Evolutionary conservation across 768 basidiomycete genomes (phyloP).

Genomic region (Rubroboletus satanas): DNA sequence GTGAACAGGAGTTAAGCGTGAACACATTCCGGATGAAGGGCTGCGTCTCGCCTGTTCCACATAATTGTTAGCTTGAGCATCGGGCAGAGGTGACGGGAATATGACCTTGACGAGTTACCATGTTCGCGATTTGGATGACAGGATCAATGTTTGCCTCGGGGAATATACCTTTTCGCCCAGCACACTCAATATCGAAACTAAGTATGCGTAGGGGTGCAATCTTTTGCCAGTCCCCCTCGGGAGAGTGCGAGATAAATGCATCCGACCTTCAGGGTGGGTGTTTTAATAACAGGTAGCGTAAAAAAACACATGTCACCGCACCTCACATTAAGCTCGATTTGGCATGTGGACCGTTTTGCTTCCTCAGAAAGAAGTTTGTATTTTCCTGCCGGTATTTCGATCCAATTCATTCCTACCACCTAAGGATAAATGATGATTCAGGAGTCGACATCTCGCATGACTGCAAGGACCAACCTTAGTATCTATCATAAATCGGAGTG

Average conservation of each 20-base stretch:
- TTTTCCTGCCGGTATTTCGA: constrained; percentile 82
- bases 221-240: constrained; percentile 89
- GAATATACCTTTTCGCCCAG: constrained; percentile 95
- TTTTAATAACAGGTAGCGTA: constrained; percentile 4
- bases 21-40: constrained; percentile 97
- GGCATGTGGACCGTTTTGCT: constrained; percentile 74
- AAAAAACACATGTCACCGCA: constrained; percentile 32
- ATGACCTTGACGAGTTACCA: constrained; percentile 95
- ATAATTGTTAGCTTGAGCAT: constrained; percentile 2
- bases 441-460: background rate
- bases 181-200: constrained; percentile 99
- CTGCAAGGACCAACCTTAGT: constrained; percentile 57
- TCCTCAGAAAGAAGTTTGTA: constrained; percentile 61
- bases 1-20: constrained; percentile 88
- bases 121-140: constrained; percentile 97
- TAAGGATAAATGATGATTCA: constrained; percentile 26
- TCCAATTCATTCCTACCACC: constrained; percentile 99
- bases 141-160: constrained; percentile 89
- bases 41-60: constrained; percentile 70
- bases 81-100: background rate
- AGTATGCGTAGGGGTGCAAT: constrained; percentile 92
- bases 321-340: constrained; percentile 82
- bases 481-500: constrained; percentile 96
- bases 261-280: constrained; percentile 55
- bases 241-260: constrained; percentile 81